Evolutionary conservation across 2,329 filamentous ascomycete species (phyloP), one percentile per base, ranked within the genome.

Genomic region (Elsinoe perseae): DNA sequence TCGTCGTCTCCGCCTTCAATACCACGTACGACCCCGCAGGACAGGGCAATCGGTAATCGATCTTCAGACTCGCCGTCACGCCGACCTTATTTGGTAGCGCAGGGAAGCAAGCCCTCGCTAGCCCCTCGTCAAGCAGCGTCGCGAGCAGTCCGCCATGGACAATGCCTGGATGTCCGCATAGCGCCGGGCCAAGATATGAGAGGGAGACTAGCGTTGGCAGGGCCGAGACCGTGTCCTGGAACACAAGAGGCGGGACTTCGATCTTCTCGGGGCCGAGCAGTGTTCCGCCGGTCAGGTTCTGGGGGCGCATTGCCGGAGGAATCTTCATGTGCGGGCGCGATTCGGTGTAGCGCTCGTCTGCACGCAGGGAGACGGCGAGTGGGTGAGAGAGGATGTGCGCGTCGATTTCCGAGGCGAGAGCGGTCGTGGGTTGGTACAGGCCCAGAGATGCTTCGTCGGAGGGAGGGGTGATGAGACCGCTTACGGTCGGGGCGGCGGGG

Each of bases 161-260:
- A 60, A 97, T 89, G 2, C 87, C 89, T 4, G 89, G 87, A 70
- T 97, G 91, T 1, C 92, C 92, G 68, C 89, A 96, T 38, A 97
- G 75, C 64, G 88, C 84, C 2, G 78, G 73, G 1, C 92, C 92
- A 0, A 95, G 78, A 67, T 91, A 91, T 54, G 84, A 79, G 40
- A 97, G 79, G 12, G 83, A 81, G 4, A 91, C 82, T 40, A 73
- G 68, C 4, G 58, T 58, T 2, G 67, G 68, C 54, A 88, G 86
- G 25, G 78, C 80, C 20, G 80, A 78, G 20, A 57, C 46, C 12
- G 56, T 43, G 50, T 64, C 62, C 55, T 75, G 78, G 78, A 91
- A 97, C 4, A 82, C 80, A 44, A 89, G 78, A 1, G 92, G 90
- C 2, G 92, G 91, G 0, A 95, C 87, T 2, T 82, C 82, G 59